These are phyloP conservation scores for Debaryomyces nepalensis DNA, from an alignment of 1,139 yeast genomes.

Conservation along the genomic window DNA sequence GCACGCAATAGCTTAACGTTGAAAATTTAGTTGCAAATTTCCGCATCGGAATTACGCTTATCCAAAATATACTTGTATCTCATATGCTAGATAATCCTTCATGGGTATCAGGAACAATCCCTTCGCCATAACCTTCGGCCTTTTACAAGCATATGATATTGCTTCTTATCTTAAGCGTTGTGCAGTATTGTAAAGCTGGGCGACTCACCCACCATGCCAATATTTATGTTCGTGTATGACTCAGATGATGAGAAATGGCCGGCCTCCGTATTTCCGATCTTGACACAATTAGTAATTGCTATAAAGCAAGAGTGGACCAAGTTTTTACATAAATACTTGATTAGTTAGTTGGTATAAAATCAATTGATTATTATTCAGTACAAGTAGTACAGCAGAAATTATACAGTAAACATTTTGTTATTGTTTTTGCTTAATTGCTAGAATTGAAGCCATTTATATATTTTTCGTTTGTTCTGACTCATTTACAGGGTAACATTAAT, in stretches of 20 bases:
- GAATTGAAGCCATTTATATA: slow-evolving; percentile 1
- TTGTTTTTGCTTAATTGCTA: background rate
- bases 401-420: background rate
- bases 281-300: slow-evolving; percentile 9
- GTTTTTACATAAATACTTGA: background rate
- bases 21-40: slow-evolving; percentile 1
- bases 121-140: background rate
- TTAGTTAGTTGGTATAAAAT: slow-evolving; percentile 1
- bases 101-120: background rate
- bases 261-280: slow-evolving; percentile 10
- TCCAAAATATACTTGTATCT: background rate
- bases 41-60: background rate
- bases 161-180: background rate
- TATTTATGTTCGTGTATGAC: slow-evolving; percentile 7
- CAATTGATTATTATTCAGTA: slow-evolving; percentile 4
- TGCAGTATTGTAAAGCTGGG: background rate
- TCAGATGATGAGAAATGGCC: slow-evolving; percentile 3
- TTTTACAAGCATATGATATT: background rate
- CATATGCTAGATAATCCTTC: no score
- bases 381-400: background rate
- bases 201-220: background rate
- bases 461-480: background rate
- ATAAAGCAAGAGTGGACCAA: slow-evolving; percentile 4
- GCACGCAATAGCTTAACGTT: no score
- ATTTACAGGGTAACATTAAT: slow-evolving; percentile 4